Conservation (phyloP, 2,329 filamentous ascomycete species). For the Aspergillus aculeatus region DNA sequence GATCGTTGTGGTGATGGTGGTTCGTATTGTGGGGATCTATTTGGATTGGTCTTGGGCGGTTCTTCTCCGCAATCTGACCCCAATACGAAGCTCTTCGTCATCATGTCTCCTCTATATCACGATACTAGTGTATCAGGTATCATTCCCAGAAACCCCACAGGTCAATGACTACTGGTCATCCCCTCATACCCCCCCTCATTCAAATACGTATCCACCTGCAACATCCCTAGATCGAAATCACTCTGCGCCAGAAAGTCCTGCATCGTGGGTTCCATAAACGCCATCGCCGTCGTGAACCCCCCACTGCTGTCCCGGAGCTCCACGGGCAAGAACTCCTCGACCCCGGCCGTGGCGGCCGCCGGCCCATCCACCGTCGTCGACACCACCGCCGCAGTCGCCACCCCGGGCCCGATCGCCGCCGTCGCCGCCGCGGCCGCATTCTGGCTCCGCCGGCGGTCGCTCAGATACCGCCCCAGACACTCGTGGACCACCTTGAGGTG, state of each 20-base stretch:
- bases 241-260: slow-evolving; percentile 41
- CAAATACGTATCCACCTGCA: slow-evolving; percentile 37
- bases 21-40: too few relatives aligned
- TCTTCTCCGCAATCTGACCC: too few relatives aligned
- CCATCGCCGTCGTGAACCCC: slow-evolving; percentile 39
- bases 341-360: too few relatives aligned
- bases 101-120: too few relatives aligned
- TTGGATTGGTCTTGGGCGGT: too few relatives aligned
- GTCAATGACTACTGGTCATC: background rate
- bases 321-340: background rate
- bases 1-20: too few relatives aligned
- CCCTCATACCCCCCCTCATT: slow-evolving; percentile 26
- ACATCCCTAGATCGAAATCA: slow-evolving; percentile 36
- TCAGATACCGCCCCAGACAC: slow-evolving; percentile 28
- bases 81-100: too few relatives aligned
- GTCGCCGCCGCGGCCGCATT: background rate
- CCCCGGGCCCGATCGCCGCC: slow-evolving; percentile 4
- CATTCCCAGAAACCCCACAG: too few relatives aligned
- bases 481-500: slow-evolving; percentile 35
- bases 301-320: slow-evolving; percentile 4
- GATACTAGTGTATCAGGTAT: too few relatives aligned
- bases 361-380: background rate
- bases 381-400: background rate
- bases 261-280: slow-evolving; percentile 41
- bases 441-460: slow-evolving; percentile 1